Evolutionary conservation across 306 rosid species (phyloP), one percentile per base, ranked within the genome.

Genomic region (Comarum palustre): DNA sequence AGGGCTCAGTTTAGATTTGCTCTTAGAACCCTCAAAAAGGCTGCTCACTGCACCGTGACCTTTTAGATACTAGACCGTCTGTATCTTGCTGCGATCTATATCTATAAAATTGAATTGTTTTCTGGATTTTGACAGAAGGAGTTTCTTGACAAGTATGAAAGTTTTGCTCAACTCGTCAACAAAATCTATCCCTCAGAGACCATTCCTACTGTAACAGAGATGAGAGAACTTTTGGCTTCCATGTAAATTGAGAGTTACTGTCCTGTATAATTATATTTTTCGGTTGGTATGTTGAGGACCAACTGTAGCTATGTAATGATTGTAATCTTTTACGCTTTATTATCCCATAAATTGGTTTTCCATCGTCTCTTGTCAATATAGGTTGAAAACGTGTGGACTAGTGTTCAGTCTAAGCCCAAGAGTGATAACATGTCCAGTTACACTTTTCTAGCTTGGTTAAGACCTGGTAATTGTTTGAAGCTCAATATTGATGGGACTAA

Each of bases 101-200:
- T 50, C 10, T 50, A 50, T 50, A 7, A 22, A 50, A 38, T 82
- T 79, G 85, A 66, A 82, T 69, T 57, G 39, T 80, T 63, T 43
- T 77, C 15, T 51, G 55, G 74, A 73, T 72, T 78, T 60, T 82
- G 57, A 71, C 96, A 94, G 99, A 94, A 91, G 81, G 99, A 94
- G 64, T 94, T 94, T 75, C 83, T 94, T 15, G 97, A 89, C 74
- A 94, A 94, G 82, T 94, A 89, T 69, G 96, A 88, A 41, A 88
- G 86, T 65, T 94, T 94, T 74, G 97, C 81, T 22, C 97, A 88
- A 77, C 95, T 94, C 43, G 90, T 85, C 19, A 85, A 87, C 75
- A 94, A 87, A 86, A 87, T 92, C 55, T 91, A 94, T 89, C 99
- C 96, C 9, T 42, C 86, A 0, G 97, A 94, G 84, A 74, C 55